phyloP scores from a whole-genome alignment of 495 filamentous ascomycete genomes.

The Barbatosphaeria neglecta region DNA sequence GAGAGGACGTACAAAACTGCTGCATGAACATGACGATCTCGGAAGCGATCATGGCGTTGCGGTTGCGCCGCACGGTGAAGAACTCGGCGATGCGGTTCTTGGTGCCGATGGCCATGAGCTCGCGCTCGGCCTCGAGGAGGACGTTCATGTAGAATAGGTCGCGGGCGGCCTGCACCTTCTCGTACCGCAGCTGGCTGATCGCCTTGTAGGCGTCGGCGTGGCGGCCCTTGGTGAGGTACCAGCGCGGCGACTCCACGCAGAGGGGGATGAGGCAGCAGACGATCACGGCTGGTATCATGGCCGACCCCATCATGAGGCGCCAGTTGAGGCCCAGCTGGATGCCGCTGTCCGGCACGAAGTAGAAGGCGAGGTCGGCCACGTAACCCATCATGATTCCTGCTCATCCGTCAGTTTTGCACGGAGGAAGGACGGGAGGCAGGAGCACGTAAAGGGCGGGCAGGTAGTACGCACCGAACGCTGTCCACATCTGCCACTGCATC shows the following conservation, averaged over 20 bases:
- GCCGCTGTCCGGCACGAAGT: slow-evolving; percentile 40
- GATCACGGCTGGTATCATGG: slow-evolving; percentile 60
- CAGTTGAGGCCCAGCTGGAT: slow-evolving; percentile 61
- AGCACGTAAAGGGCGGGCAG: no score
- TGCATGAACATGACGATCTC: slow-evolving; percentile 82
- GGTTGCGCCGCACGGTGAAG: slow-evolving; percentile 63
- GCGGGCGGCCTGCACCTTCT: slow-evolving; percentile 65
- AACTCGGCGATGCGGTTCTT: slow-evolving; percentile 56
- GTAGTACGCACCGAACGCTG: slow-evolving; percentile 48
- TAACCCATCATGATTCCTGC: slow-evolving; percentile 69
- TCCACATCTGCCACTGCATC: slow-evolving; percentile 46
- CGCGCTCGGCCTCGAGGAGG: slow-evolving; percentile 54
- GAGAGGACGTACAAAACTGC: slow-evolving; percentile 62
- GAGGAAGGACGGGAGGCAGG: no score
- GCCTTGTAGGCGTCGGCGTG: slow-evolving; percentile 54
- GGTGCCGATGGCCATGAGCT: slow-evolving; percentile 40
- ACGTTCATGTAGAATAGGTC: slow-evolving; percentile 76
- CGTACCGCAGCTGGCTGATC: slow-evolving; percentile 53
- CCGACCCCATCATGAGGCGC: slow-evolving; percentile 75
- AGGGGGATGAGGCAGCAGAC: slow-evolving; percentile 59
- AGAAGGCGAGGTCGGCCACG: slow-evolving; percentile 61
- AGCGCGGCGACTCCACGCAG: slow-evolving; percentile 61
- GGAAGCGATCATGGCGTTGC: slow-evolving; percentile 61
- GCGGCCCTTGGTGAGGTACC: slow-evolving; percentile 63
- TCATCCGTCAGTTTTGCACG: no score